Percentiles rank a stretch among this genome's conserved stretches.
Conservation (phyloP, 2,329 filamentous ascomycete species). For the Nannizziopsis arthrosporioides region DNA sequence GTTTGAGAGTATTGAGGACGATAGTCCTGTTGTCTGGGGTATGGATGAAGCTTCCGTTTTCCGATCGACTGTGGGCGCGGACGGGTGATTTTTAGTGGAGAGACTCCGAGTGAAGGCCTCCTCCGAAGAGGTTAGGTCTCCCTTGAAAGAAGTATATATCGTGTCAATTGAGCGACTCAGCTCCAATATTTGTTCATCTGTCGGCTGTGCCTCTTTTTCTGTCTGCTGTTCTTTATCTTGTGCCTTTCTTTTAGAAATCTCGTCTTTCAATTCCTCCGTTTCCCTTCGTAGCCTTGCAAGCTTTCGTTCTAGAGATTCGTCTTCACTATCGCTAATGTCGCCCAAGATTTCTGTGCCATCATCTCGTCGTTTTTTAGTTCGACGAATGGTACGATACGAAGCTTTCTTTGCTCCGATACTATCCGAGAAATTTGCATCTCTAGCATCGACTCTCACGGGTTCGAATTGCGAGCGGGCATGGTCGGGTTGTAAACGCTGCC, state of each 20-base stretch:
- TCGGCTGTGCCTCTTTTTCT: slow-evolving; percentile 27
- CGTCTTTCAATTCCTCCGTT: slow-evolving; percentile 58
- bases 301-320: slow-evolving; percentile 64
- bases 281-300: slow-evolving; percentile 74
- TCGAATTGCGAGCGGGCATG: slow-evolving; percentile 72
- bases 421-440: slow-evolving; percentile 78
- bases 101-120: slow-evolving; percentile 28
- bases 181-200: slow-evolving; percentile 50
- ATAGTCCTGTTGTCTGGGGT: slow-evolving; percentile 15
- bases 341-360: slow-evolving; percentile 50
- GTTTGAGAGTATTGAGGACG: slow-evolving; percentile 54
- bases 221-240: slow-evolving; percentile 47
- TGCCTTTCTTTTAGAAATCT: slow-evolving; percentile 32
- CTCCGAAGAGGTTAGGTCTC: slow-evolving; percentile 24
- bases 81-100: slow-evolving; percentile 5
- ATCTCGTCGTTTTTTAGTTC: slow-evolving; percentile 44
- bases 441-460: slow-evolving; percentile 61
- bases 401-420: slow-evolving; percentile 70
- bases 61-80: slow-evolving; percentile 1
- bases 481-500: slow-evolving; percentile 61
- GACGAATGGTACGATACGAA: slow-evolving; percentile 66
- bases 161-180: slow-evolving; percentile 62
- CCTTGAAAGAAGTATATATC: slow-evolving; percentile 36
- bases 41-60: slow-evolving; percentile 8
- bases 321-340: slow-evolving; percentile 67